These are phyloP conservation scores for Cystobasidium slooffiae DNA, from an alignment of 1,284 basidiomycete genomes.

Conservation along the genomic window DNA sequence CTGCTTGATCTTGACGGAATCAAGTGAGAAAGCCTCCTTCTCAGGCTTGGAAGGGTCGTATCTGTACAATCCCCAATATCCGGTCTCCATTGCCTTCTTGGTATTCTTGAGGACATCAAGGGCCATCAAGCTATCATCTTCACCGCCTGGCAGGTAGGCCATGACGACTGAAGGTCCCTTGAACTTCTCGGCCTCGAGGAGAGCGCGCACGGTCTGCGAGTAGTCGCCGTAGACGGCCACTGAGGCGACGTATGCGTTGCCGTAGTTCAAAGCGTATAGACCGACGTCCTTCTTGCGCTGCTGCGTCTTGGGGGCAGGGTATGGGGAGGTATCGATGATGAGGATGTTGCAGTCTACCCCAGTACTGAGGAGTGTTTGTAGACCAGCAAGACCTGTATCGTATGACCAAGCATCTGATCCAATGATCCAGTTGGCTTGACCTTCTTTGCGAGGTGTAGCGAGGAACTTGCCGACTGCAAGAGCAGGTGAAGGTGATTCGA, in stretches of 20 bases:
- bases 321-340: conserved; percentile 90
- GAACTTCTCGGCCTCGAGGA: conserved; percentile 90
- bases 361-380: conserved; percentile 92
- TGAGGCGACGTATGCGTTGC: conserved; percentile 92
- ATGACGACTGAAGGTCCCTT: conserved; percentile 89
- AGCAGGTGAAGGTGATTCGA: conserved; percentile 69
- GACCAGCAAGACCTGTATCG: conserved; percentile 92
- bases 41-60: conserved; percentile 88
- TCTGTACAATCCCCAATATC: conserved; percentile 97
- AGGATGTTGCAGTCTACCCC: conserved; percentile 92
- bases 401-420: conserved; percentile 98
- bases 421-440: conserved; percentile 78
- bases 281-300: conserved; percentile 86
- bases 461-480: conserved; percentile 83
- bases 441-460: conserved; percentile 74
- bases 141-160: conserved; percentile 90
- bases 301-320: conserved; percentile 68
- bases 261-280: conserved; percentile 98
- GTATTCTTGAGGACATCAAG: conserved; percentile 93
- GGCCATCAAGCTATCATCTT: conserved; percentile 70
- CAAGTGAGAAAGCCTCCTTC: conserved; percentile 81
- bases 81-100: conserved; percentile 92
- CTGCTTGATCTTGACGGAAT: conserved; percentile 91
- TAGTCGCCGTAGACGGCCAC: conserved; percentile 96
- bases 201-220: conserved; percentile 87